phyloP scores from a whole-genome alignment of 805 yeast species.

The Candida xyloterini region DNA sequence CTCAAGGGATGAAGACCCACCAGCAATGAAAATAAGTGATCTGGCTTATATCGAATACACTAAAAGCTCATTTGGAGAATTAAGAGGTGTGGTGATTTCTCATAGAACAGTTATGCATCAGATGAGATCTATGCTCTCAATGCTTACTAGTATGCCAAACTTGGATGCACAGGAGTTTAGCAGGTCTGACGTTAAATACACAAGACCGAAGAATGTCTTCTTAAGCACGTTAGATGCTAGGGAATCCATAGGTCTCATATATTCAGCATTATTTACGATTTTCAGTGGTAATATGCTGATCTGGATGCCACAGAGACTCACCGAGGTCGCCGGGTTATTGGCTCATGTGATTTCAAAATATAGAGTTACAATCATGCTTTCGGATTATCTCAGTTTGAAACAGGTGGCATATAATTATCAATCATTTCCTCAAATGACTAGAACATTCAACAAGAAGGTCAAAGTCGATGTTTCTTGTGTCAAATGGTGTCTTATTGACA shows the following conservation, averaged over 20 bases:
- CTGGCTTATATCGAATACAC: conserved; percentile 92
- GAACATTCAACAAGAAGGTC: conserved; percentile 72
- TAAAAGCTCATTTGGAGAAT: conserved; percentile 84
- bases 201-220: conserved; percentile 51
- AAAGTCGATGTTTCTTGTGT: conserved; percentile 76
- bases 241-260: conserved; percentile 80
- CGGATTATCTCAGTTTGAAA: conserved; percentile 86
- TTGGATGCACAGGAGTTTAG: conserved; percentile 40
- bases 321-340: conserved; percentile 81
- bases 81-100: conserved; percentile 89
- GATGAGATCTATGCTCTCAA: conserved; percentile 69
- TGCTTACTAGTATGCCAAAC: conserved; percentile 61
- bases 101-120: conserved; percentile 88
- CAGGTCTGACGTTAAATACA: conserved; percentile 49
- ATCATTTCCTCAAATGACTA: conserved; percentile 78
- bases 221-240: conserved; percentile 66
- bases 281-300: conserved; percentile 80
- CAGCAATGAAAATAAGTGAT: conserved; percentile 72
- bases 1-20: conserved; percentile 54
- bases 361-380: conserved; percentile 69
- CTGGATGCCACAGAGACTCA: conserved; percentile 71
- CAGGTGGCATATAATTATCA: conserved; percentile 92
- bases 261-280: conserved; percentile 76
- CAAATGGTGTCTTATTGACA: conserved; percentile 86
- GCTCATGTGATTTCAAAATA: conserved; percentile 74